These are phyloP conservation scores for Stellera chamaejasme DNA, from an alignment of 345 rosid genomes.

Conservation along the genomic window DNA sequence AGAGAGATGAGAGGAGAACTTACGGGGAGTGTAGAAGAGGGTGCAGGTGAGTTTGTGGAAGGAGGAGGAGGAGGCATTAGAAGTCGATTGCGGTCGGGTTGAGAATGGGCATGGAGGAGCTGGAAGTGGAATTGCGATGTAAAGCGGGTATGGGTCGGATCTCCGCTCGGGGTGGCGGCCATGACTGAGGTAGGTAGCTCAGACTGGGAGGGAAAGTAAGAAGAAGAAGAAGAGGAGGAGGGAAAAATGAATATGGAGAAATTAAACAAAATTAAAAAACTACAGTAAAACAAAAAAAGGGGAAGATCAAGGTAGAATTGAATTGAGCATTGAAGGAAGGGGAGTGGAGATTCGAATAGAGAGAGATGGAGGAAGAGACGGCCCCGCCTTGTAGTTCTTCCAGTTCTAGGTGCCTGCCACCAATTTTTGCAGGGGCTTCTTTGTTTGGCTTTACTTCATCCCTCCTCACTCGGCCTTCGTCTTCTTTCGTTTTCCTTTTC, in stretches of 20 bases:
- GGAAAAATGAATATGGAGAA: not conserved
- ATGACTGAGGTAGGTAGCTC: conserved; percentile 20
- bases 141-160: conserved; percentile 26
- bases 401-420: conserved; percentile 14
- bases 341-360: too few relatives aligned
- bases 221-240: not conserved
- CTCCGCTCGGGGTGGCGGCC: conserved; percentile 37
- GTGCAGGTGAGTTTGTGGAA: conserved; percentile 14
- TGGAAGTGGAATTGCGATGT: conserved; percentile 34
- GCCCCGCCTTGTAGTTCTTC: conserved; percentile 35
- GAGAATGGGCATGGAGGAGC: conserved; percentile 27
- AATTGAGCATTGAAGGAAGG: too few relatives aligned
- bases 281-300: not conserved
- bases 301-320: not conserved
- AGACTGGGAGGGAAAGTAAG: conserved; percentile 1
- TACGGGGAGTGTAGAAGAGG: conserved; percentile 28
- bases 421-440: not conserved
- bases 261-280: conserved; percentile 3
- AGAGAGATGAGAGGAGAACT: not conserved
- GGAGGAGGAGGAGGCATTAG: conserved; percentile 13
- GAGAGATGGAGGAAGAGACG: not conserved
- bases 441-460: not conserved
- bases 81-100: conserved; percentile 12
- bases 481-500: too few relatives aligned
- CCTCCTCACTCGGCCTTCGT: not conserved